Evolutionary conservation across 2,329 filamentous ascomycete species (phyloP).

Genomic region (Dactylellina drechsleri): DNA sequence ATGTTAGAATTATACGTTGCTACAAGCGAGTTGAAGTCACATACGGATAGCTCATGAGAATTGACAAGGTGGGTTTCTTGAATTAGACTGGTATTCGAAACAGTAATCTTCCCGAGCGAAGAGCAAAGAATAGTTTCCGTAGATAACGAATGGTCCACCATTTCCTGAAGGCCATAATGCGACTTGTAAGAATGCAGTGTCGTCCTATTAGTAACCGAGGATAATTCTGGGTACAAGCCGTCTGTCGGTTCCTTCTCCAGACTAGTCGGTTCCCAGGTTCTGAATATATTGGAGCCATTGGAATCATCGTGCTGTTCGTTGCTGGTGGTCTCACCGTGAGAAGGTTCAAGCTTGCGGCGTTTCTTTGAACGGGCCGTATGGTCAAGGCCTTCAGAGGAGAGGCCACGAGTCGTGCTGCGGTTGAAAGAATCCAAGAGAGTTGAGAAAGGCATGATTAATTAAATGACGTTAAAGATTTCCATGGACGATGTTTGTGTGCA

Average conservation of each 20-base stretch:
- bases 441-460: constrained; percentile 32
- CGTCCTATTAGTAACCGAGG: neutral
- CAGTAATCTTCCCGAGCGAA: constrained; percentile 19
- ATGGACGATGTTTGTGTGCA: too few relatives aligned
- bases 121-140: constrained; percentile 18
- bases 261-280: too few relatives aligned
- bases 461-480: neutral
- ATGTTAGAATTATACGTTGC: too few relatives aligned
- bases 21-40: too few relatives aligned
- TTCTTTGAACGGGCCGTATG: constrained; percentile 19
- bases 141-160: neutral
- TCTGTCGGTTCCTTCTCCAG: too few relatives aligned
- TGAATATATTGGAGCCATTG: too few relatives aligned
- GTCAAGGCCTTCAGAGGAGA: neutral
- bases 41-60: neutral
- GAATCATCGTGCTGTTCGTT: too few relatives aligned
- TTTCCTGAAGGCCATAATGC: constrained; percentile 24
- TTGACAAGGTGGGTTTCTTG: neutral
- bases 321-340: neutral
- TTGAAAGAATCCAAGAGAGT: constrained; percentile 37
- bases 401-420: neutral
- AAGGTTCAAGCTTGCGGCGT: constrained; percentile 25
- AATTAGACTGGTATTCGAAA: constrained; percentile 23
- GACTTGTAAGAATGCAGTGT: constrained; percentile 13
- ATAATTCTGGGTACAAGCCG: neutral